phyloP scores from a whole-genome alignment of 2,329 filamentous ascomycete species.

The Dryadomyces sulphureus region DNA sequence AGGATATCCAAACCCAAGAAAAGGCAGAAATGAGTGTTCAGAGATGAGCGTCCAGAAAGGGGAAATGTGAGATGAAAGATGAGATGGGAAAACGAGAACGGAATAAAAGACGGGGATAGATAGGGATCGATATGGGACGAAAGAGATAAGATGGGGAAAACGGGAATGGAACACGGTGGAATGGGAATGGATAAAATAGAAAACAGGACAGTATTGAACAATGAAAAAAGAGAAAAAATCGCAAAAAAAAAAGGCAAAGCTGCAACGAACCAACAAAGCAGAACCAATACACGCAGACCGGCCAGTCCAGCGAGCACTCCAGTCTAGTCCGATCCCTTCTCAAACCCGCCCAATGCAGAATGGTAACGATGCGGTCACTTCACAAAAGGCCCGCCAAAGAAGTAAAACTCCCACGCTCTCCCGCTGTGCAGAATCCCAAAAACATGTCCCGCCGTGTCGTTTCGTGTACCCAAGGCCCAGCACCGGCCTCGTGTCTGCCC shows the following conservation, averaged over 20 bases:
- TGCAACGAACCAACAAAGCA: not conserved
- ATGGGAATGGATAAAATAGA: not conserved
- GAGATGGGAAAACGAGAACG: no score
- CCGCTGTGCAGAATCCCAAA: conserved; percentile 1
- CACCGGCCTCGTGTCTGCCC: not conserved
- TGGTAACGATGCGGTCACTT: not conserved
- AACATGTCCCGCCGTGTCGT: not conserved
- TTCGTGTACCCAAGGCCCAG: not conserved
- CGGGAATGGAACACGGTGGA: no score
- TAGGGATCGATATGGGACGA: no score
- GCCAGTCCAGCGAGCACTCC: not conserved
- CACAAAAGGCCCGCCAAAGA: conserved; percentile 3
- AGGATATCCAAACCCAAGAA: not conserved
- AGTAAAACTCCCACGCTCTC: conserved; percentile 7
- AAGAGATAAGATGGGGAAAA: no score
- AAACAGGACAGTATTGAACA: not conserved
- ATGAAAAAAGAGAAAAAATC: not conserved
- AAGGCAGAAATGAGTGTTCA: no score
- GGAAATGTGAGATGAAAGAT: no score
- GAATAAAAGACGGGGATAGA: no score
- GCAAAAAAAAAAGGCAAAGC: not conserved
- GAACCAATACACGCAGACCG: not conserved
- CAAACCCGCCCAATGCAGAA: conserved; percentile 1
- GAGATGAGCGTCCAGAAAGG: no score
- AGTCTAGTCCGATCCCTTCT: not conserved